Evolutionary conservation across 2,329 filamentous ascomycete species (phyloP), one percentile per base, ranked within the genome.

Genomic region (Neonectria coccinea): DNA sequence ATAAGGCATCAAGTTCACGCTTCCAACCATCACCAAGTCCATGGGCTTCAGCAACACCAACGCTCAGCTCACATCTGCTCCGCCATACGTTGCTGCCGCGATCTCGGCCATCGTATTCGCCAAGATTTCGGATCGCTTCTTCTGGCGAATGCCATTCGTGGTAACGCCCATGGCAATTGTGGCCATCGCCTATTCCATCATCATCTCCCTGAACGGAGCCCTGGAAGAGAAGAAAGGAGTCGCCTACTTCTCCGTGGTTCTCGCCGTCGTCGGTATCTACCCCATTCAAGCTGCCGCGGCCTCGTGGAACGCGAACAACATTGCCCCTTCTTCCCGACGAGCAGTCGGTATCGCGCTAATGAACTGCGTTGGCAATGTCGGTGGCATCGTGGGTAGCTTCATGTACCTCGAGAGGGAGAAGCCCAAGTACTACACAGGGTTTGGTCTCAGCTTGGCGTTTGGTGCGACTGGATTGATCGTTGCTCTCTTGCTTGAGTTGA

Each of bases 61-160:
- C 16, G 75, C 75, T 16, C 59, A 76, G 63, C 61, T 77, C 9
- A 84, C 87, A 73, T 87, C 86, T 1, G 85, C 87, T 0, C 86
- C 86, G 0, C 85, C 86, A 0, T 88, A 88, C 62, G 85, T 88
- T 1, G 85, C 84, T 0, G 91, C 89, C 0, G 89, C 88, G 0
- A 78, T 90, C 3, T 70, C 91, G 0, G 92, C 91, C 0, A 80
- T 93, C 3, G 55, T 80, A 0, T 82, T 92, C 27, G 91, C 91
- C 2, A 91, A 84, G 72, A 75, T 90, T 5, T 90, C 90, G 0
- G 91, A 94, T 72, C 83, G 87, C 1, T 92, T 89, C 59, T 71
- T 56, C 62, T 72, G 70, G 70, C 56, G 70, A 55, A 72, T 72
- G 70, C 70, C 70, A 1, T 72, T 72, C n/a, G 70, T 72, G 1